Conservation (phyloP, 2,329 filamentous ascomycete species). For the Aspergillus fructus region DNA sequence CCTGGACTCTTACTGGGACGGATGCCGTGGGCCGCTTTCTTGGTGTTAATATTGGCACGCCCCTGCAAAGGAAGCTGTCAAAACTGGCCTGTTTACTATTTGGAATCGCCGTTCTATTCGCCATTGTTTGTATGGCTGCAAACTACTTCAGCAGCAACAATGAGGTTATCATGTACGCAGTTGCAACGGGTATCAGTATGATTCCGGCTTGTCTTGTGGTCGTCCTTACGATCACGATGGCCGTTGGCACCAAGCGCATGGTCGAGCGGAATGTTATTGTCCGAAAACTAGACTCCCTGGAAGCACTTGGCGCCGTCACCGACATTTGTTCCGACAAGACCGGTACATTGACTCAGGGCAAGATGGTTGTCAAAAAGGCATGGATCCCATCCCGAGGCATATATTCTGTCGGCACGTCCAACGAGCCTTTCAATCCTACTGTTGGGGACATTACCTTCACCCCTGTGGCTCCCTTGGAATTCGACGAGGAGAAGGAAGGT, state of each 20-base stretch:
- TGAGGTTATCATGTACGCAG: slow-evolving; percentile 66
- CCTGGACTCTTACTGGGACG: slow-evolving; percentile 53
- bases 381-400: slow-evolving; percentile 61
- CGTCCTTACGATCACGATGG: slow-evolving; percentile 67
- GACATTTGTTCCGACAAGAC: slow-evolving; percentile 59
- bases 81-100: slow-evolving; percentile 67
- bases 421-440: slow-evolving; percentile 58
- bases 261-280: slow-evolving; percentile 58
- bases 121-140: slow-evolving; percentile 66
- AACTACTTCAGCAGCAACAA: slow-evolving; percentile 56
- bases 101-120: slow-evolving; percentile 65
- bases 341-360: slow-evolving; percentile 62
- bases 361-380: slow-evolving; percentile 63
- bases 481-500: slow-evolving; percentile 26
- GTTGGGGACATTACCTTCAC: slow-evolving; percentile 48
- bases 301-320: slow-evolving; percentile 63
- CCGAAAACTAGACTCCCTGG: slow-evolving; percentile 56
- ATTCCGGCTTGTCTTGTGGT: slow-evolving; percentile 64
- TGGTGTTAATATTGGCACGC: slow-evolving; percentile 68
- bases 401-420: slow-evolving; percentile 57
- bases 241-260: slow-evolving; percentile 60
- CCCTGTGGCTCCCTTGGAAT: slow-evolving; percentile 28
- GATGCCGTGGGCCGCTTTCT: slow-evolving; percentile 64
- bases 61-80: slow-evolving; percentile 68
- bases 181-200: slow-evolving; percentile 60